A percentile compares a stretch with the other conserved stretches of the same genome.
These are phyloP conservation scores for Hypoxylon sp. DNA, from an alignment of 2,329 filamentous ascomycete genomes.

Conservation along the genomic window DNA sequence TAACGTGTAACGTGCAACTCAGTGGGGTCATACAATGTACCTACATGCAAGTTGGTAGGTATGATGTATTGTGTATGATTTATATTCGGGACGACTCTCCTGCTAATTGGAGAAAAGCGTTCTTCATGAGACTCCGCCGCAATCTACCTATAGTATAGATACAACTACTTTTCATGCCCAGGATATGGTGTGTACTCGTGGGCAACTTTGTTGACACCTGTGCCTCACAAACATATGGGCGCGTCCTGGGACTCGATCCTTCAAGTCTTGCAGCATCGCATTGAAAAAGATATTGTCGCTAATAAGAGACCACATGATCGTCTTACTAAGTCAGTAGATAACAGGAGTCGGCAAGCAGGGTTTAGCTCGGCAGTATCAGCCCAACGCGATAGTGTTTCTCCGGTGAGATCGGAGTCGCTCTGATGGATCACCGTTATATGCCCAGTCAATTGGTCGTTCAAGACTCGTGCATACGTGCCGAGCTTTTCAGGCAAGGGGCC, in stretches of 20 bases:
- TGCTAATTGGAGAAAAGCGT: conserved; percentile 2
- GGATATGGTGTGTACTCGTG: not conserved
- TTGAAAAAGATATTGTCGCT: conserved; percentile 26
- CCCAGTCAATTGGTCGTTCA: conserved; percentile 30
- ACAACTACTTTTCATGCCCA: conserved; percentile 6
- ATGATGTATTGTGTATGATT: not conserved
- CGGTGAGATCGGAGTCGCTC: conserved; percentile 29
- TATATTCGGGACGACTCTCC: not conserved
- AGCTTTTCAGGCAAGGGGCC: conserved; percentile 34
- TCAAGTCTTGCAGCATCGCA: conserved; percentile 28
- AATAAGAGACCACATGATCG: conserved; percentile 10
- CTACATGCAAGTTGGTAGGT: not conserved
- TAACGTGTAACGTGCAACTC: not conserved
- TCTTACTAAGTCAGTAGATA: conserved; percentile 30
- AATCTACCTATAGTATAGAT: conserved; percentile 3
- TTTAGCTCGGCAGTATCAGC: conserved; percentile 30
- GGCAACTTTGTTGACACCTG: conserved; percentile 20
- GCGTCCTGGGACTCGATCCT: conserved; percentile 41
- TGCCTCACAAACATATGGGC: conserved; percentile 25
- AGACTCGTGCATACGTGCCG: conserved; percentile 27
- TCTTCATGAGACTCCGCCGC: conserved; percentile 19
- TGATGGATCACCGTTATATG: conserved; percentile 34
- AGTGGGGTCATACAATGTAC: conserved; percentile 7
- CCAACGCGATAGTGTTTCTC: conserved; percentile 36
- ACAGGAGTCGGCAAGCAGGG: conserved; percentile 18